These are phyloP conservation scores for Rosellinia necatrix DNA, from an alignment of 2,329 filamentous ascomycete genomes.

Conservation along the genomic window DNA sequence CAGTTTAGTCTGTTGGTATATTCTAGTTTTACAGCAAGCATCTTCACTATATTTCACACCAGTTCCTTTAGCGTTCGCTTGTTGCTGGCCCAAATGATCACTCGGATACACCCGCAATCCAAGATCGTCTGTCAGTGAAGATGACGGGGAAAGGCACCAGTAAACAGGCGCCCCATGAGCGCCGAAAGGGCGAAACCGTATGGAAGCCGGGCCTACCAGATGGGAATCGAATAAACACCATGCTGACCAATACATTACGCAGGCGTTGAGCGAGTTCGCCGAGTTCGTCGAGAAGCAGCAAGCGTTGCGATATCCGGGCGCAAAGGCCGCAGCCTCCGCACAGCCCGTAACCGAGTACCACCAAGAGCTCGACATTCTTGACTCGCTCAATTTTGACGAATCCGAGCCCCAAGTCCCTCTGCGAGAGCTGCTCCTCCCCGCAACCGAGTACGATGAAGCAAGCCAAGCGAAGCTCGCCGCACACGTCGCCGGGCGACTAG, in stretches of 20 bases:
- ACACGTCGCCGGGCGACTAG: slow-evolving; percentile 69
- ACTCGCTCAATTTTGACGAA: slow-evolving; percentile 76
- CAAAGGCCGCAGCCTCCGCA: slow-evolving; percentile 38
- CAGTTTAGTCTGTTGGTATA: too few relatives aligned
- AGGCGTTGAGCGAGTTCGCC: slow-evolving; percentile 91
- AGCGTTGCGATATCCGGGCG: slow-evolving; percentile 65
- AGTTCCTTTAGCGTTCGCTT: not conserved
- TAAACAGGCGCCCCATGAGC: slow-evolving; percentile 74
- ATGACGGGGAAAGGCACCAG: slow-evolving; percentile 59
- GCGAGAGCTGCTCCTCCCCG: slow-evolving; percentile 74
- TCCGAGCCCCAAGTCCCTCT: slow-evolving; percentile 68
- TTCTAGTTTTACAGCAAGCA: not conserved
- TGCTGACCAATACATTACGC: slow-evolving; percentile 1
- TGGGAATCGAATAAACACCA: not conserved
- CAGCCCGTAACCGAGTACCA: slow-evolving; percentile 68
- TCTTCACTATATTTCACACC: not conserved
- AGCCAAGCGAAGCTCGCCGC: slow-evolving; percentile 66
- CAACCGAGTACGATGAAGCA: slow-evolving; percentile 57
- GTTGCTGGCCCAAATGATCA: slow-evolving; percentile 33
- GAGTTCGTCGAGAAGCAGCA: slow-evolving; percentile 98
- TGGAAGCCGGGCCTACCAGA: slow-evolving; percentile 33
- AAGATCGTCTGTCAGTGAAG: slow-evolving; percentile 27
- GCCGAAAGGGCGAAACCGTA: slow-evolving; percentile 86
- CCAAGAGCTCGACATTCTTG: slow-evolving; percentile 87
- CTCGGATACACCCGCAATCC: slow-evolving; percentile 32